These are phyloP conservation scores for Aspergillus coremiiformis DNA, from an alignment of 495 filamentous ascomycete genomes.

Conservation along the genomic window DNA sequence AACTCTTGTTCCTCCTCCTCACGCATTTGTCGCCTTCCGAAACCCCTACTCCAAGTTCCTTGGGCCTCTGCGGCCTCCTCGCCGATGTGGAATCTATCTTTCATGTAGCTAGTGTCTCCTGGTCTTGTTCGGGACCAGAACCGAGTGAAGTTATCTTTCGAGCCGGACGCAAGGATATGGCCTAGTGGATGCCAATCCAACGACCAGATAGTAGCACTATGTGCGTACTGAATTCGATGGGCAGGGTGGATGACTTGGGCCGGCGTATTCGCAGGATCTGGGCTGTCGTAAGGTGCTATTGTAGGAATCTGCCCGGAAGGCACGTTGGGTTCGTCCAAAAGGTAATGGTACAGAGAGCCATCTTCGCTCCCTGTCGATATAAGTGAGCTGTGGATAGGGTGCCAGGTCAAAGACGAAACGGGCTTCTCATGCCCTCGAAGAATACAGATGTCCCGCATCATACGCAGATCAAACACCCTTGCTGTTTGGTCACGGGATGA, in stretches of 20 bases:
- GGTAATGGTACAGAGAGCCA: constrained; percentile 82
- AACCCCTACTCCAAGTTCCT: constrained; percentile 83
- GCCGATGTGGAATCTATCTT: constrained; percentile 89
- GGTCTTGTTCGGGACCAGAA: constrained; percentile 91
- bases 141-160: constrained; percentile 90
- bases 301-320: constrained; percentile 59
- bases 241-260: constrained; percentile 84
- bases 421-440: constrained; percentile 92
- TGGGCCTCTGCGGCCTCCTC: constrained; percentile 88
- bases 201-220: constrained; percentile 93
- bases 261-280: constrained; percentile 67
- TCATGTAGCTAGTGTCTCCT: constrained; percentile 73
- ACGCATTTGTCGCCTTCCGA: constrained; percentile 67
- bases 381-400: constrained; percentile 79
- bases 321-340: constrained; percentile 84
- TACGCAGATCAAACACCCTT: constrained; percentile 86
- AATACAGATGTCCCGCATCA: constrained; percentile 95
- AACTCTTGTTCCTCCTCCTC: constrained; percentile 90
- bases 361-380: constrained; percentile 88
- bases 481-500: constrained; percentile 88
- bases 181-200: constrained; percentile 95
- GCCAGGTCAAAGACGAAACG: constrained; percentile 86
- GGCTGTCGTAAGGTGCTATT: constrained; percentile 73
- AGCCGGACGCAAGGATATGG: constrained; percentile 96
- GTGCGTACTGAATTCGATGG: constrained; percentile 75